Base-by-base conservation (phyloP, 345 rosid genomes). In the Mercurialis annua region DNA sequence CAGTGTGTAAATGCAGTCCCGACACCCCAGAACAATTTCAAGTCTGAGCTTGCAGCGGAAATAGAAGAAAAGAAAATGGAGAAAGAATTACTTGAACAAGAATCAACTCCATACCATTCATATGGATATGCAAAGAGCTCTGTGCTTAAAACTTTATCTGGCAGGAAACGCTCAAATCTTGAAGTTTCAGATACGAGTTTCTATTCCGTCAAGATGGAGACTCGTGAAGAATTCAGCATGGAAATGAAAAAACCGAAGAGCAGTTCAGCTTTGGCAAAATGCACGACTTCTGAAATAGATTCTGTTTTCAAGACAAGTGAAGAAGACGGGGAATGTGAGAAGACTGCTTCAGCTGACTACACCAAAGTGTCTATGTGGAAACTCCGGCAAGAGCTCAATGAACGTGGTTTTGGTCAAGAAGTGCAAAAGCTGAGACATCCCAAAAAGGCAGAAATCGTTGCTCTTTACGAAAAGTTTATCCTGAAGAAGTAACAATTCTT, bases 371-470 rank as follows among this genome's bases (percentile, higher is more conserved):
- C 83, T 0, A 58, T 81, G 61, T 29, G 56, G 74, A 79, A 71
- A 65, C 67, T 84, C 52, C 73, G 76, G 54, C 70, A 51, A 36
- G 81, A 79, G 71, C 83, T 83, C 33, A 46, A 52, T 16, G 59
- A 70, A 38, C 75, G 62, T 59, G 81, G 84, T 31, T 84, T 79
- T 46, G 80, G 77, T 26, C 68, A 65, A 3, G 78, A 81, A 71
- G 61, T 84, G 58, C 80, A 67, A 36, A 72, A 65, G 61, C 65
- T 79, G 59, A 81, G 66, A 75, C 61, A 70, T 68, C 79, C 82
- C 21, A 79, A 67, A 61, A 81, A 77, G 85, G 81, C 70, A 59
- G 85, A 71, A 34, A 44, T 81, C 54, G 61, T 81, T 65, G 76
- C 71, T 61, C 64, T 75, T 14, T 84, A 77, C 38, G 67, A 75